Percentiles rank a stretch among this genome's conserved stretches.
Evolutionary conservation across 192 early-diverging fungal genomes (phyloP).

Genomic region (Kickxella alabastrina): DNA sequence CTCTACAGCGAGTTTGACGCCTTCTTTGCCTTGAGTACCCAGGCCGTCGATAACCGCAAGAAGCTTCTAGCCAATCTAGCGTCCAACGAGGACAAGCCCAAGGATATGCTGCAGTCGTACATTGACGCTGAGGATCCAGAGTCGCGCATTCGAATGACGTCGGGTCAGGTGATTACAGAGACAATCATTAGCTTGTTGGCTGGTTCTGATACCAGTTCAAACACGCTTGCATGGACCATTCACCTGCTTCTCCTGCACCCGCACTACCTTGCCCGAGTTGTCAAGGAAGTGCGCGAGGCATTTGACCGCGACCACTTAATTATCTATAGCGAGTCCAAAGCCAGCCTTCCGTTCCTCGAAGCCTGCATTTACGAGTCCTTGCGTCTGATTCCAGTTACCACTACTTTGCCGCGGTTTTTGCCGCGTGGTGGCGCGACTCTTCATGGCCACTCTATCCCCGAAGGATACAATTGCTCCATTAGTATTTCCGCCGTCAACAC

Average conservation of each 20-base stretch:
- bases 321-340: conserved; percentile 16
- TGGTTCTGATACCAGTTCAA: too few species aligned
- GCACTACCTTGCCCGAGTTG: conserved; percentile 2
- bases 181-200: too few species aligned
- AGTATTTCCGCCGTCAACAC: conserved; percentile 18
- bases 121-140: too few species aligned
- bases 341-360: conserved; percentile 27
- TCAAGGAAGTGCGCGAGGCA: conserved; percentile 14
- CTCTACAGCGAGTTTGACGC: conserved; percentile 12
- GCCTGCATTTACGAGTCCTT: conserved; percentile 44
- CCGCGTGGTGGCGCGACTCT: conserved; percentile 31
- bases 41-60: conserved; percentile 26
- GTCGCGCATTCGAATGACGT: too few species aligned
- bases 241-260: conserved; percentile 37
- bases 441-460: conserved; percentile 34
- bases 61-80: background rate
- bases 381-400: conserved; percentile 23
- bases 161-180: too few species aligned
- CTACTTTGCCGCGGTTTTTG: conserved; percentile 27
- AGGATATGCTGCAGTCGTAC: conserved; percentile 38
- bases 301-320: too few species aligned
- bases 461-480: conserved; percentile 24
- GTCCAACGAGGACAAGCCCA: conserved; percentile 1
- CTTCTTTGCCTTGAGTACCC: conserved; percentile 18
- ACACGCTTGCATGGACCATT: too few species aligned